Evolutionary conservation across 352 stramenopile species (phyloP), one percentile per base, ranked within the genome.

Genomic region (Aphanomyces stellatus): DNA sequence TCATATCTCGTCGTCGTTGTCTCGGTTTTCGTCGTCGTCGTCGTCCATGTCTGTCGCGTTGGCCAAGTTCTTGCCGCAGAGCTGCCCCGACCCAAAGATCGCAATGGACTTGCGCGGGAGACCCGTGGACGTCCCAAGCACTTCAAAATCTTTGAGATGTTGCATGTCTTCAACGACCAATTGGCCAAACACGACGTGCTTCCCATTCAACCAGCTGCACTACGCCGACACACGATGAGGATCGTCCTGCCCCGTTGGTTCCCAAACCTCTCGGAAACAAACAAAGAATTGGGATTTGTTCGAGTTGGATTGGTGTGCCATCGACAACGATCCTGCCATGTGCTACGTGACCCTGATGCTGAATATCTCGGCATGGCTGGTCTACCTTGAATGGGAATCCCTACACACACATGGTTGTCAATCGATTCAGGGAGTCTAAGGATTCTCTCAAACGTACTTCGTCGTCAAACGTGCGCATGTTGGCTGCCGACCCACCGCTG

Each of bases 271-370:
- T 25, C 74, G 69, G 43, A 95, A 97, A 53, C 93, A 99, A 68
- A 99, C 98, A 79, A 99, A 99, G 80, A 99, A 99, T 76, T 99
- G 98, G 51, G 85, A 98, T 19, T 96, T 95, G 77, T 99, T 99
- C 15, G 84, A 99, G 72, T 96, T 85, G 69, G 81, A 95, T 70
- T 94, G 89, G 71, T 99, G 99, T 13, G 97, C 97, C 97, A 99
- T 99, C 51, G 91, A 97, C 34, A 99, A 84, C 35, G 98, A 87
- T 7, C 95, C 96, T 43, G 83, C 72, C 65, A 93, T 83, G 53
- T 95, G 87, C 82, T 97, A 76, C 48, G 84, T 80, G 35, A 85
- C 51, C 6, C 2, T 35, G 65, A 96, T 97, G 69, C 30, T 43
- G 25, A 8, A 8, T 46, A 62, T 62, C 42, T 27, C 3, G 7